phyloP scores from a whole-genome alignment of 164 flowering plant genomes.

The Platanus orientalis region DNA sequence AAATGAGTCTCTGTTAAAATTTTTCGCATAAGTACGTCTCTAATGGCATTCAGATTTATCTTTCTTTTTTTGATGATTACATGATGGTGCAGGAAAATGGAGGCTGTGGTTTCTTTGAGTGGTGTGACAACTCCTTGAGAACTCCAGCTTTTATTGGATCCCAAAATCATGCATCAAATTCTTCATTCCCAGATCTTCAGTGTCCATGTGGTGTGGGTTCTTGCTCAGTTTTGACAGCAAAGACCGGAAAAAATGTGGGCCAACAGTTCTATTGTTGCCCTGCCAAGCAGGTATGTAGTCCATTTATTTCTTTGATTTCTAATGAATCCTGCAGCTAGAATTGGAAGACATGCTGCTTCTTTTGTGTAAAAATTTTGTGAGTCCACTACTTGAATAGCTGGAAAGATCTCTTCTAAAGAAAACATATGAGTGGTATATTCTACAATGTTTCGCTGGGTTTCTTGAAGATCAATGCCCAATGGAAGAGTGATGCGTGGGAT shows the following conservation, averaged over 20 bases:
- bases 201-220: constrained; percentile 41
- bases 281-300: constrained; percentile 28
- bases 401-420: too few species aligned
- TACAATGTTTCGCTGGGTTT: too few species aligned
- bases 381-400: too few species aligned
- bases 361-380: too few species aligned
- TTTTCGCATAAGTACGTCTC: background rate
- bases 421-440: too few species aligned
- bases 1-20: too few species aligned
- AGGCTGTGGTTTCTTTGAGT: constrained; percentile 55
- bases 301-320: too few species aligned
- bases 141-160: constrained; percentile 5
- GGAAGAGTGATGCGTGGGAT: too few species aligned
- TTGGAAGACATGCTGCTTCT: too few species aligned
- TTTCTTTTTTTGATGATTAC: background rate
- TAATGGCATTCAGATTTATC: background rate
- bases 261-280: constrained; percentile 43
- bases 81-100: constrained; percentile 42
- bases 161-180: constrained; percentile 9
- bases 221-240: constrained; percentile 34
- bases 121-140: constrained; percentile 37
- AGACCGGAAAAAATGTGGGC: constrained; percentile 34
- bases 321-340: too few species aligned
- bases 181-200: constrained; percentile 27
- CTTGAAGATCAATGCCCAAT: too few species aligned